Percentiles rank a stretch among this genome's conserved stretches.
Evolutionary conservation across 441 rosid genomes (phyloP).

Genomic region (Hura crepitans): DNA sequence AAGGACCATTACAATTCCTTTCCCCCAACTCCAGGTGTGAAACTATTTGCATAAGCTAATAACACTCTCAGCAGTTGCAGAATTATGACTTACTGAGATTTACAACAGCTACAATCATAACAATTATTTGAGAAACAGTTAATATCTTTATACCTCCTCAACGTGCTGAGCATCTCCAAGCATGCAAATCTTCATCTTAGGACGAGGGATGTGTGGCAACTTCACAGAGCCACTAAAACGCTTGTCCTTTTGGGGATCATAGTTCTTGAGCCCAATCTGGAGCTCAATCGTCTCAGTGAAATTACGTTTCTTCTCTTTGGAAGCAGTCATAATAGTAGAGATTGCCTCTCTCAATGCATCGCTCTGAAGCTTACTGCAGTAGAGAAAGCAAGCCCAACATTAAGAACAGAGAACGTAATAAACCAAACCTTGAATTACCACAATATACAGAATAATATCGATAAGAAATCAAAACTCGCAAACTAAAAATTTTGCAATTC

Average conservation of each 20-base stretch:
- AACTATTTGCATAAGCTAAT: too few relatives aligned
- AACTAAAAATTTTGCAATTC: too few relatives aligned
- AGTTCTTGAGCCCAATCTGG: constrained; percentile 93
- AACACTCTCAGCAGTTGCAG: too few relatives aligned
- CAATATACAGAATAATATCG: neutral
- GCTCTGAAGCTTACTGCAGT: constrained; percentile 80
- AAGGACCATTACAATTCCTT: neutral
- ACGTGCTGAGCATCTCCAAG: constrained; percentile 98
- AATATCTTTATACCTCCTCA: constrained; percentile 54
- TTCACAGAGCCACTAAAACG: constrained; percentile 93
- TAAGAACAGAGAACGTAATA: neutral
- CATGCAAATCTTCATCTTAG: constrained; percentile 97
- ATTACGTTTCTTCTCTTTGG: constrained; percentile 66
- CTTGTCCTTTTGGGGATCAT: constrained; percentile 95
- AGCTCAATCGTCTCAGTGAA: constrained; percentile 90
- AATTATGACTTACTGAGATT: too few relatives aligned
- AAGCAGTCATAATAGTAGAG: constrained; percentile 40
- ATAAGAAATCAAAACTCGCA: neutral
- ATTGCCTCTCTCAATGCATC: constrained; percentile 84
- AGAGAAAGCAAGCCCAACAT: neutral
- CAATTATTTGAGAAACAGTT: too few relatives aligned
- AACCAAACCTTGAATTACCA: neutral
- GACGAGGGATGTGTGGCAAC: constrained; percentile 90
- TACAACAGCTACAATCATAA: neutral
- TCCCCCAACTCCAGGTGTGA: neutral